Percentiles rank a stretch among this genome's conserved stretches.
Conservation (phyloP, 331 rosid species). For the Acacia concinna region DNA sequence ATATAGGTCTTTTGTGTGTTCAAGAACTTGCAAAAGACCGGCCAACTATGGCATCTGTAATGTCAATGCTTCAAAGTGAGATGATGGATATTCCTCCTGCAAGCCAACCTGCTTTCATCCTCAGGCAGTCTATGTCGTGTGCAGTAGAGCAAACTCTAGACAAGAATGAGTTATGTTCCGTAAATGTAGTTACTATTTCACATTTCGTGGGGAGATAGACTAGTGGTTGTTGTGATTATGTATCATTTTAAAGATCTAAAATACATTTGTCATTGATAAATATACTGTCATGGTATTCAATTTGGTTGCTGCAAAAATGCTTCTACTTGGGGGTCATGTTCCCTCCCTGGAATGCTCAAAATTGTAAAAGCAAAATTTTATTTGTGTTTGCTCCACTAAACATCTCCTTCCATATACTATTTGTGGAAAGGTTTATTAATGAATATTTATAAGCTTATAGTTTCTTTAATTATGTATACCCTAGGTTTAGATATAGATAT, state of each 20-base stretch:
- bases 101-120: conserved; percentile 21
- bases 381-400: too few relatives aligned
- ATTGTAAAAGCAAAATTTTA: not conserved
- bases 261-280: too few relatives aligned
- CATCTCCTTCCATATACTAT: too few relatives aligned
- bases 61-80: conserved; percentile 29
- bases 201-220: not conserved
- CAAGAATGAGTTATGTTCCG: not conserved
- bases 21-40: conserved; percentile 38
- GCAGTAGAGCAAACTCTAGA: not conserved
- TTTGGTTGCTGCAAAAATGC: too few relatives aligned
- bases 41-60: not conserved
- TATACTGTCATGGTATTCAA: too few relatives aligned
- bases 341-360: not conserved
- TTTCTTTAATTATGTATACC: too few relatives aligned
- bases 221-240: not conserved
- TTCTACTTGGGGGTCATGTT: not conserved
- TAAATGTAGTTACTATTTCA: not conserved
- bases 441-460: too few relatives aligned
- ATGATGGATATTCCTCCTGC: conserved; percentile 30
- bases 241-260: too few relatives aligned
- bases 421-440: too few relatives aligned
- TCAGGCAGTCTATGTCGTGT: not conserved
- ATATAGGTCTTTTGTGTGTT: not conserved
- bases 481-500: too few relatives aligned